phyloP scores from a whole-genome alignment of 176 grass and related monocot genomes.

The Musa itinerans region DNA sequence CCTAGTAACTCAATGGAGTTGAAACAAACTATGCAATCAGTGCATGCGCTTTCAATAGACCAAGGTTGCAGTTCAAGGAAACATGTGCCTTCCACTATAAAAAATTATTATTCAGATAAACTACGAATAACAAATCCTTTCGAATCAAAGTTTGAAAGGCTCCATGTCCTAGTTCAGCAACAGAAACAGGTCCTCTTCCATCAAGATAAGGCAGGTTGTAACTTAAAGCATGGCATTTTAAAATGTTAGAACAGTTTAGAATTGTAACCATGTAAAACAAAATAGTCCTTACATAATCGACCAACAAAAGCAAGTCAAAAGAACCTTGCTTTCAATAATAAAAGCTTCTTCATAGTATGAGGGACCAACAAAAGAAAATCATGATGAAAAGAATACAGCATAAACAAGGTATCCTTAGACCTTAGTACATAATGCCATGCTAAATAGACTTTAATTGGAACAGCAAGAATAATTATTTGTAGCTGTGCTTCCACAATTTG shows the following conservation, averaged over 20 bases:
- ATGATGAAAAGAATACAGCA: background rate
- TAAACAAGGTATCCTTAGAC: no score
- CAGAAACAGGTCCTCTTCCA: no score
- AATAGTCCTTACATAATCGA: background rate
- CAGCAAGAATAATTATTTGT: background rate
- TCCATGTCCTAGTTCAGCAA: no score
- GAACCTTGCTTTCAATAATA: background rate
- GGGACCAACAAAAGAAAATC: constrained; percentile 10
- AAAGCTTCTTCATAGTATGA: constrained; percentile 1
- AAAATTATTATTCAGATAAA: no score
- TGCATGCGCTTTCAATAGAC: background rate
- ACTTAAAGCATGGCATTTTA: no score
- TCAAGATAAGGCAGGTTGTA: no score
- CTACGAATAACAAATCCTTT: background rate
- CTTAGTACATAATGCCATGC: background rate
- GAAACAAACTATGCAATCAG: background rate
- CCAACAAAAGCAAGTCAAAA: background rate
- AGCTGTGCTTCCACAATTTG: background rate
- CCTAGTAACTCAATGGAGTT: background rate
- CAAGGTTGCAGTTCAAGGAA: background rate
- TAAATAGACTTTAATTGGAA: background rate
- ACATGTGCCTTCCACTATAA: no score
- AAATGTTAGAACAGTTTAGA: no score
- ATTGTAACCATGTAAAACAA: background rate
- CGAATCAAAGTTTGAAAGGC: background rate